Evolutionary conservation across 1,284 basidiomycete genomes (phyloP), one percentile per base, ranked within the genome.

Genomic region (Cryptococcus sp.): DNA sequence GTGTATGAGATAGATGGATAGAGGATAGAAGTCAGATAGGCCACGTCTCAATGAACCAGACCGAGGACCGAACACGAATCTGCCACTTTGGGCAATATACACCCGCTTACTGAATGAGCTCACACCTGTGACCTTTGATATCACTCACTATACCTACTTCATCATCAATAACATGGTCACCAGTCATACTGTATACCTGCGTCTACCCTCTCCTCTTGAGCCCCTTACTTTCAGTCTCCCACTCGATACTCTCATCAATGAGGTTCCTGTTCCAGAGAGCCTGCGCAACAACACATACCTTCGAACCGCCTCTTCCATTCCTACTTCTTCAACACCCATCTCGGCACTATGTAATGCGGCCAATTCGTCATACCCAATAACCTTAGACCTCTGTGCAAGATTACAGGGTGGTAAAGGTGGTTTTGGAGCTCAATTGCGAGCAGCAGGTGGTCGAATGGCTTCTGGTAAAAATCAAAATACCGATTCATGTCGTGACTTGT

Each of bases 371-470:
- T 61, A 63, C 45, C 64, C 65, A 2, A 57, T 71, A 47, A 59
- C 60, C 21, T 40, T 78, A 31, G 55, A 70, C 22, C 56, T 79
- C n/a, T 62, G 70, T 11, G 64, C 76, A 13, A 58, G 85, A 28
- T 70, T 94, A 10, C 79, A 80, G 10, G 94, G 94, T 55, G 96
- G 96, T 45, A 98, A 98, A 76, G 94, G 96, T 67, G 94, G 94
- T 47, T 98, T 99, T 69, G 94, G 96, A 7, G 88, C 87, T 22
- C 92, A 97, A 79, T 81, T 99, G 58, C 84, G 94, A 69, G 94
- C 96, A 0, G 92, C 93, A 19, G 94, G 94, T 61, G 94, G 94
- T 9, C 84, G 93, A 40, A 99, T 99, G 96, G 91, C 88, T 65
- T 88, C 86, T 61, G 86, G 91, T 78, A 94, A 93, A 80, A 90